A percentile compares a stretch with the other conserved stretches of the same genome.
phyloP scores from a whole-genome alignment of 179 eudicot species.

The Sideroxylon spinosum region DNA sequence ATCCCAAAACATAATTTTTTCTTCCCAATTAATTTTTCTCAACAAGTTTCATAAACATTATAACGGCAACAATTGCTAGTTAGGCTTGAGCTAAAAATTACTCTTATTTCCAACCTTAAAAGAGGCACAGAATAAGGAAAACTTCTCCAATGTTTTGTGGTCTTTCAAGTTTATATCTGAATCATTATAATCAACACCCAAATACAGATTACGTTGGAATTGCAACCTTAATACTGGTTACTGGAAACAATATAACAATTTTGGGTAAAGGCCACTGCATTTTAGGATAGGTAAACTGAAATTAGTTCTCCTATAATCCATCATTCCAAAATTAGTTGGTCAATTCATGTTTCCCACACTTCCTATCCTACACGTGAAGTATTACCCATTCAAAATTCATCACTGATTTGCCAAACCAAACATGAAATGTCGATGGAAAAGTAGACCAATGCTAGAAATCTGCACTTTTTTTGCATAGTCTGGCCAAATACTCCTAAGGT shows the following conservation, averaged over 20 bases:
- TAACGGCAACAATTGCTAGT: background rate
- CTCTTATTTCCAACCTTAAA: background rate
- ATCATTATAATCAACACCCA: background rate
- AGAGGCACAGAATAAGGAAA: background rate
- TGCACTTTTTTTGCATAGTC: no score
- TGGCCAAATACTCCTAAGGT: no score
- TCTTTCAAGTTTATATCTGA: background rate
- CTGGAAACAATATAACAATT: background rate
- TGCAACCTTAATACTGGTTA: background rate
- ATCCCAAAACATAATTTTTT: background rate
- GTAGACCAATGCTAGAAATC: no score
- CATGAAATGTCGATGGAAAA: no score
- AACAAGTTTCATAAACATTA: background rate
- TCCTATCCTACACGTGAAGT: background rate
- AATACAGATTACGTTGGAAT: background rate
- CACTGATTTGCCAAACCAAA: no score
- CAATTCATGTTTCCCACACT: background rate
- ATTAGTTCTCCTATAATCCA: background rate
- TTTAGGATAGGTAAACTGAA: background rate
- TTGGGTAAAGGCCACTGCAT: background rate
- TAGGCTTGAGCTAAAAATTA: no score
- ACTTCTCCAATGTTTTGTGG: background rate
- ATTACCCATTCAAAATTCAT: background rate
- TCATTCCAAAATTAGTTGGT: background rate
- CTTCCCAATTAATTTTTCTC: background rate